These are phyloP conservation scores for Fraxinus greggii DNA, from an alignment of 305 asterid species.

Conservation along the genomic window DNA sequence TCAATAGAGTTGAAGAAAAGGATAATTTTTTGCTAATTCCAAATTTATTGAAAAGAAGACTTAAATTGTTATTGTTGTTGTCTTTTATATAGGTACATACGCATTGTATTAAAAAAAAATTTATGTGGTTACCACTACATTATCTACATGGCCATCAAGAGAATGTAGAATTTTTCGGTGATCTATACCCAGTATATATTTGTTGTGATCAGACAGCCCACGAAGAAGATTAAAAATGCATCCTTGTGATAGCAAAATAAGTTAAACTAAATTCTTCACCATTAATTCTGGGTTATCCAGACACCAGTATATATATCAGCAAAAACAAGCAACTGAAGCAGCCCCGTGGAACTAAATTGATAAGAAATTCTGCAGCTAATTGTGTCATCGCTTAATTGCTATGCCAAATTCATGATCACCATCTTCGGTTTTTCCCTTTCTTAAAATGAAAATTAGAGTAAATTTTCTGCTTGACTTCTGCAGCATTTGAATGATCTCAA, in stretches of 20 bases:
- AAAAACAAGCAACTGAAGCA: conserved; percentile 2
- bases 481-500: not conserved
- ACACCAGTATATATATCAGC: conserved; percentile 8
- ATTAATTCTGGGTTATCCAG: not conserved
- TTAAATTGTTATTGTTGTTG: not conserved
- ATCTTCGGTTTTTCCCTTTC: not conserved
- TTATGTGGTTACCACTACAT: not conserved
- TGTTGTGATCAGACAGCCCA: not conserved
- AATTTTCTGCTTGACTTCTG: not conserved
- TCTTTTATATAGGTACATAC: not conserved
- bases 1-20: not conserved
- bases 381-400: not conserved
- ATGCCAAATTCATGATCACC: not conserved
- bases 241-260: not conserved
- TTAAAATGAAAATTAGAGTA: conserved; percentile 8
- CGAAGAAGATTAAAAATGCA: not conserved
- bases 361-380: conserved; percentile 12
- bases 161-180: not conserved
- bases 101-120: not conserved
- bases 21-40: not conserved
- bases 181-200: not conserved
- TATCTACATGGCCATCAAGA: not conserved
- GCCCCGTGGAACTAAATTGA: not conserved
- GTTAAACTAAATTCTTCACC: not conserved
- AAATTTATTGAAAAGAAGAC: not conserved